Evolutionary conservation across 1,139 yeast genomes (phyloP), one percentile per base, ranked within the genome.

Genomic region (Yamadazyma dushanensis): DNA sequence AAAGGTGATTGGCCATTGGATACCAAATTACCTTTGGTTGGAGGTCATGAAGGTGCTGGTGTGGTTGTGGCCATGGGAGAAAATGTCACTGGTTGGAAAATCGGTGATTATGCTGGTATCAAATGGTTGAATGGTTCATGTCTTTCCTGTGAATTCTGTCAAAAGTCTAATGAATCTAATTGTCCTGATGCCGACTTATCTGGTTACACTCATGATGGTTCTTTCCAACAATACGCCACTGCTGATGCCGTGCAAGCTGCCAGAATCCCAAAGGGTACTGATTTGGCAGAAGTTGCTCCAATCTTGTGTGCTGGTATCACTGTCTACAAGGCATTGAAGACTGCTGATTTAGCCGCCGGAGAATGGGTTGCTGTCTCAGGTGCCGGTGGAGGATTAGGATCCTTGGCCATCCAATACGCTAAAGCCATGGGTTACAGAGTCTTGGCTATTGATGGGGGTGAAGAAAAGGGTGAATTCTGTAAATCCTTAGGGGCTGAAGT

Each of bases 241-340:
- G 88, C 94, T 41, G 90, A 84, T 61, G 92, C 92, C 31, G 76
- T 83, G 41, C 95, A 85, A 58, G 95, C 94, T 37, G 94, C 95
- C 27, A 72, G 75, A 56, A 78, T 86, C 50, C 86, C 90, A 39
- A 56, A 66, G 48, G 83, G 81, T 44, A 70, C 84, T 36, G 87
- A 85, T 54, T 75, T 85, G 55, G 89, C 90, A 39, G 65, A 71
- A 48, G 79, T 80, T 41, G 79, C 95, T 20, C 95, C 95, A 48
- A 78, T 86, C 44, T 69, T 83, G 53, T 83, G 90, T 75, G 90
- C 89, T 18, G 90, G 90, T 68, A 78, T 83, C 53, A 83, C 89
- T 27, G 89, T 81, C 34, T 83, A 81, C 75, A 82, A 82, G 62
- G 89, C 89, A 16, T 66, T 83, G 56, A 83, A 83, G 66, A 80